A percentile compares a stretch with the other conserved stretches of the same genome.
phyloP scores from a whole-genome alignment of 768 basidiomycete genomes.

The Sporobolomyces pararoseus region DNA sequence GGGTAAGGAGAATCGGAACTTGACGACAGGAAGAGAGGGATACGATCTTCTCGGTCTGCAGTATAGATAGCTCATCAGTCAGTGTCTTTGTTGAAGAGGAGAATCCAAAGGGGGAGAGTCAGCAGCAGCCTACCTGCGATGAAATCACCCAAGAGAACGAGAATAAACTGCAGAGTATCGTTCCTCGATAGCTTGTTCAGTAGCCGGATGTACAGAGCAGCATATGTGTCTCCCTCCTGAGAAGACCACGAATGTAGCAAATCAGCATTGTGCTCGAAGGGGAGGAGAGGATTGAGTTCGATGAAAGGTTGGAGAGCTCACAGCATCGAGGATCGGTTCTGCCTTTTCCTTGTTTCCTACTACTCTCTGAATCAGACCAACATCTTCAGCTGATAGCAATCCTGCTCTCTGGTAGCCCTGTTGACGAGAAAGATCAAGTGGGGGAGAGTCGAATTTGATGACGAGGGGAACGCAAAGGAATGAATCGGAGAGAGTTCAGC shows the following conservation, averaged over 20 bases:
- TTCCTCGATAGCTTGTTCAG: conserved; percentile 79
- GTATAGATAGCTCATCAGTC: no score
- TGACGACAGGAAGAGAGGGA: conserved; percentile 66
- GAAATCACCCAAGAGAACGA: conserved; percentile 84
- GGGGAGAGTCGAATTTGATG: not conserved
- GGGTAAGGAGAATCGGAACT: conserved; percentile 71
- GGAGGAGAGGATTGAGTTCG: not conserved
- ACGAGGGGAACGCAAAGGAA: not conserved
- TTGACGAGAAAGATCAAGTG: conserved; percentile 7
- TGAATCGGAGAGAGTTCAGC: not conserved
- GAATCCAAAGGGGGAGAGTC: not conserved
- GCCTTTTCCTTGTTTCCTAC: conserved; percentile 65
- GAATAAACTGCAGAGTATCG: conserved; percentile 81
- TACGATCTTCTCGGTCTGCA: conserved; percentile 82
- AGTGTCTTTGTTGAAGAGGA: no score
- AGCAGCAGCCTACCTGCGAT: conserved; percentile 59
- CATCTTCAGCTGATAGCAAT: conserved; percentile 80
- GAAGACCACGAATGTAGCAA: not conserved
- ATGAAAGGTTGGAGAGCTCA: conserved; percentile 12
- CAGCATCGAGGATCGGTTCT: conserved; percentile 38
- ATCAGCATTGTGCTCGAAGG: not conserved
- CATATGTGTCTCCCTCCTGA: conserved; percentile 74
- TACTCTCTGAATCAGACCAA: conserved; percentile 80
- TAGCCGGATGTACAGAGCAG: conserved; percentile 80
- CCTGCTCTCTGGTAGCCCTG: conserved; percentile 94